Base-by-base conservation (phyloP, 2,329 filamentous ascomycete species). In the Stachybotrys chartarum region DNA sequence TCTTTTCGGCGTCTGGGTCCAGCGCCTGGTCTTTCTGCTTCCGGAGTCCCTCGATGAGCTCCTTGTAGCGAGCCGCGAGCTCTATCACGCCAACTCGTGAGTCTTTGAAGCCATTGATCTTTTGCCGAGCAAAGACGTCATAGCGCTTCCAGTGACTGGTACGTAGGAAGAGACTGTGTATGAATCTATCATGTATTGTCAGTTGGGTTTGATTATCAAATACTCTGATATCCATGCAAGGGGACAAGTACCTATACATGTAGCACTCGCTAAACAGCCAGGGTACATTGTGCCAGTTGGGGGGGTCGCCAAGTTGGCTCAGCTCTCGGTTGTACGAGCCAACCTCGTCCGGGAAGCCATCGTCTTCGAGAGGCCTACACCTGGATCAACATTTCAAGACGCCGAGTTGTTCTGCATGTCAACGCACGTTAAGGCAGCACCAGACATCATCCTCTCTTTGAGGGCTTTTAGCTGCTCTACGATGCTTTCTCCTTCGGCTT, bases 221-320 rank as follows among this genome's bases (percentile, higher is more conserved):
- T 3, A 2, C 14, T 42, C 14, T 42, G 3, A 14, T 42, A 10
- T 3, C 8, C 10, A 14, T 42, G 35, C 14, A 42, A 42, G 14
- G 35, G 35, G 10, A 5, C 14, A 14, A 2, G 57, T 74, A 87
- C 85, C 88, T 81, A 75, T 93, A 97, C 56, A 99, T 81, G 71
- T 97, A 97, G 77, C 94, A 97, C 76, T 99, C 94, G 30, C 87
- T 78, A 72, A 84, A 99, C 1, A 99, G 80, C 94, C 94, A 99
- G 7, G 91, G 82, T 6, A 87, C 84, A 59, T 87, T 81, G 67
- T 93, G 87, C 94, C 94, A 99, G 14, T 42, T 42, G 14, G 35
- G 10, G 5, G 35, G 35, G 14, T 14, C 35, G 14, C 35, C 24
- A 24, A 24, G 24, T 24, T 24, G 24, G 24, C 24, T 24, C 24